A percentile compares a stretch with the other conserved stretches of the same genome.
Conservation (phyloP, 345 rosid species). For the Cardamine occulta region DNA sequence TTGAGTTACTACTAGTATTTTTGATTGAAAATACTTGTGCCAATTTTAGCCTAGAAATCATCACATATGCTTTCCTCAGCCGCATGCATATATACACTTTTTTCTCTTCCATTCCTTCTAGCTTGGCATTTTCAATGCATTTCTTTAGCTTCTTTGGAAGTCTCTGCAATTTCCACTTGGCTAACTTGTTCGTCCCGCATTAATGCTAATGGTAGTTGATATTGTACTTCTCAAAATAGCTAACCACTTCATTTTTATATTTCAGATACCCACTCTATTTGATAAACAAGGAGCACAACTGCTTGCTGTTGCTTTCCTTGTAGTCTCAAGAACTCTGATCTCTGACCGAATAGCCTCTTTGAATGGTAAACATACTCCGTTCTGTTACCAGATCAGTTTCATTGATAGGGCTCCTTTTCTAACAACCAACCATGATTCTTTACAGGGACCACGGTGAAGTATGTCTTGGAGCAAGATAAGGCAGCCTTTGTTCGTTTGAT, state of each 20-base stretch:
- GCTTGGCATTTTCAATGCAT: neutral
- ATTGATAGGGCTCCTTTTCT: neutral
- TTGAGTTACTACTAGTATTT: conserved; percentile 16
- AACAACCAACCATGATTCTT: conserved; percentile 34
- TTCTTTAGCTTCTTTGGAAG: conserved; percentile 29
- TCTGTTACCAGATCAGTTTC: conserved; percentile 12
- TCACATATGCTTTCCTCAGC: neutral
- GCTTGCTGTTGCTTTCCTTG: conserved; percentile 85
- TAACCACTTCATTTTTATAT: conserved; percentile 33
- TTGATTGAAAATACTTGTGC: neutral
- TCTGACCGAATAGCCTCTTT: conserved; percentile 97
- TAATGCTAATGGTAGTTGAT: conserved; percentile 10
- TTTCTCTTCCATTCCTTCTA: conserved; percentile 7
- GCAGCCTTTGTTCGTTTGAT: conserved; percentile 76
- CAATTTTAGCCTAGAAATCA: neutral
- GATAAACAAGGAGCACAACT: conserved; percentile 95
- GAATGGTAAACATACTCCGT: conserved; percentile 61
- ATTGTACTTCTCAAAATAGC: conserved; percentile 14
- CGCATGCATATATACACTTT: conserved; percentile 5
- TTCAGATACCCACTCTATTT: conserved; percentile 84
- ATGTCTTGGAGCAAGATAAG: conserved; percentile 96
- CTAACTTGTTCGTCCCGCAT: neutral
- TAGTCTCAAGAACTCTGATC: conserved; percentile 88
- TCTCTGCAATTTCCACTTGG: conserved; percentile 24
- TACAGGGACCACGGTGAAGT: conserved; percentile 93